phyloP scores from a whole-genome alignment of 2,329 filamentous ascomycete species.

The Zymoseptoria crescenta region DNA sequence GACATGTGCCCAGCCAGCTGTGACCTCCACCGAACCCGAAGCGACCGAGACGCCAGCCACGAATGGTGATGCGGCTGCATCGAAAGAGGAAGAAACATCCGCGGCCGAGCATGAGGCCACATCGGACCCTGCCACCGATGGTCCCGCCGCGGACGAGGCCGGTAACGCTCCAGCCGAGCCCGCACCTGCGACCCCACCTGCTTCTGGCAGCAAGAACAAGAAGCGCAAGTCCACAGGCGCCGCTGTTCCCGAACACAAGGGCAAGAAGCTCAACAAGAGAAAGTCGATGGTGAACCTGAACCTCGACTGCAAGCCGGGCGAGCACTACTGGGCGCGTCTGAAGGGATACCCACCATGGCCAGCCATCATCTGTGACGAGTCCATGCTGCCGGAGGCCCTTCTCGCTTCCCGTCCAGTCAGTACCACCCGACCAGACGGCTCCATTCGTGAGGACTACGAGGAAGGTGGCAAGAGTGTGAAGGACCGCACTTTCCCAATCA shows the following conservation, averaged over 20 bases:
- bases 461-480: constrained; percentile 80
- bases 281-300: constrained; percentile 56
- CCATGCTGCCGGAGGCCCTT: constrained; percentile 77
- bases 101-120: constrained; percentile 21
- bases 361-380: constrained; percentile 85
- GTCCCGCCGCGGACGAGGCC: constrained; percentile 18
- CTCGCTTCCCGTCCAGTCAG: constrained; percentile 74
- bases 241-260: constrained; percentile 58
- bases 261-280: constrained; percentile 79
- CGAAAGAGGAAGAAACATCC: constrained; percentile 19
- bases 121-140: constrained; percentile 20
- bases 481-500: constrained; percentile 84
- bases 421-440: constrained; percentile 72
- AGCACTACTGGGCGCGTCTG: constrained; percentile 86
- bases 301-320: constrained; percentile 77
- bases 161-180: constrained; percentile 15
- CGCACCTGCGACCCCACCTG: constrained; percentile 18
- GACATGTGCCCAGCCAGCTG: constrained; percentile 1
- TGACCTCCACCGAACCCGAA: background rate
- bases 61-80: constrained; percentile 18
- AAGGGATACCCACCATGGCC: constrained; percentile 96
- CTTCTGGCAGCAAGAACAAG: constrained; percentile 26
- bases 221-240: constrained; percentile 52
- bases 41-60: constrained; percentile 12
- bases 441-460: constrained; percentile 76